Evolutionary conservation across 495 filamentous ascomycete genomes (phyloP).

Genomic region (Xylaria longipes): DNA sequence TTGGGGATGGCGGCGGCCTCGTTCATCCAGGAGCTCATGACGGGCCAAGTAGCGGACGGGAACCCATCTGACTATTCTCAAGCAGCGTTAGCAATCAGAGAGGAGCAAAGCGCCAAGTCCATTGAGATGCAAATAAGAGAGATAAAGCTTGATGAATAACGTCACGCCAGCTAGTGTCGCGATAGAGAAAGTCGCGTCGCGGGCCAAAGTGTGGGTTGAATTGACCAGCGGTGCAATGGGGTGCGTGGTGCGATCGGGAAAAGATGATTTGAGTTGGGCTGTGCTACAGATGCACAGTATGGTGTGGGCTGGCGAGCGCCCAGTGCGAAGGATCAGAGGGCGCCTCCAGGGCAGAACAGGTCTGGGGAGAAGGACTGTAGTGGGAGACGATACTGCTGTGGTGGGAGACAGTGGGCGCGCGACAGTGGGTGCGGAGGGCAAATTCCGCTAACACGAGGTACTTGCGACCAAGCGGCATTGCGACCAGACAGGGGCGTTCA

Average conservation of each 20-base stretch:
- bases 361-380: not conserved
- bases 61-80: slow-evolving; percentile 57
- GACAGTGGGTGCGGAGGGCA: not conserved
- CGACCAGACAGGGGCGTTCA: slow-evolving; percentile 4
- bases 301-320: slow-evolving; percentile 22
- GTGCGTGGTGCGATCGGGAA: slow-evolving; percentile 41
- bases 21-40: slow-evolving; percentile 86
- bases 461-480: not conserved
- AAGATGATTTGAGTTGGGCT: slow-evolving; percentile 42
- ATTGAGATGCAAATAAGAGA: slow-evolving; percentile 37
- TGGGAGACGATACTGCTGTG: not conserved
- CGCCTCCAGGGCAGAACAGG: slow-evolving; percentile 8
- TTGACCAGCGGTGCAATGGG: slow-evolving; percentile 29
- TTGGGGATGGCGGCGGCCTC: slow-evolving; percentile 74
- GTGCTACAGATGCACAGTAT: slow-evolving; percentile 28
- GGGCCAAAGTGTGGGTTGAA: slow-evolving; percentile 37
- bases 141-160: slow-evolving; percentile 46
- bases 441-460: slow-evolving; percentile 12
- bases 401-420: not conserved
- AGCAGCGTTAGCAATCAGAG: slow-evolving; percentile 55
- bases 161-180: slow-evolving; percentile 54
- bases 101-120: slow-evolving; percentile 35
- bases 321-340: slow-evolving; percentile 20
- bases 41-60: slow-evolving; percentile 45
- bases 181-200: slow-evolving; percentile 63